phyloP scores from a whole-genome alignment of 257 asterid species.

The Knoxia roxburghii region DNA sequence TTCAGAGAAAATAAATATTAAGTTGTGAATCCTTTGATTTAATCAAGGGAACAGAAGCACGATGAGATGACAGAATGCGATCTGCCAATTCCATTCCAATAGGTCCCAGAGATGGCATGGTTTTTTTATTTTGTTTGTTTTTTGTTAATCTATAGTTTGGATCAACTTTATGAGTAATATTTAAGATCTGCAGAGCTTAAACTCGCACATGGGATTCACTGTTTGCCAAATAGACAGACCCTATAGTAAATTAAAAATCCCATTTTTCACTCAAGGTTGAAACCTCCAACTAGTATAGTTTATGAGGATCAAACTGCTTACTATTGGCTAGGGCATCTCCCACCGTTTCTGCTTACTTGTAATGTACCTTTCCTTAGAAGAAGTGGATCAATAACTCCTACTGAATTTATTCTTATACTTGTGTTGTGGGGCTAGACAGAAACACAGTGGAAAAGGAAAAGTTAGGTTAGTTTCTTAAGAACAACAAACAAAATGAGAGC shows the following conservation, averaged over 20 bases:
- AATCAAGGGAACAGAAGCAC: constrained; percentile 2
- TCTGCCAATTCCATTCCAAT: constrained; percentile 5
- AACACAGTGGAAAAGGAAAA: constrained; percentile 9
- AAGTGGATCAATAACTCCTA: constrained; percentile 15
- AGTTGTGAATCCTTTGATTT: no score
- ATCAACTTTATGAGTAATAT: not conserved
- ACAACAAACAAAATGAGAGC: not conserved
- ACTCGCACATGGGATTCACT: no score
- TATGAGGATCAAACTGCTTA: constrained; percentile 3
- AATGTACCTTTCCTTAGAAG: constrained; percentile 1
- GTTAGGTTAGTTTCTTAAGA: no score
- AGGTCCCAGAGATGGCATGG: not conserved
- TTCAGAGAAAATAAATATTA: no score
- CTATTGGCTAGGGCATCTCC: constrained; percentile 2
- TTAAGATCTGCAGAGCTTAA: not conserved
- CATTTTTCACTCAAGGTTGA: no score
- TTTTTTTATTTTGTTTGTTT: not conserved
- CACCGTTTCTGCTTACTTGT: constrained; percentile 12
- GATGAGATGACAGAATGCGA: constrained; percentile 4
- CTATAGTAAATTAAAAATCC: no score
- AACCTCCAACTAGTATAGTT: not conserved
- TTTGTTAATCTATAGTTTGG: no score
- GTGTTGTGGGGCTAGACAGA: constrained; percentile 9
- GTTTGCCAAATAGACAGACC: no score
- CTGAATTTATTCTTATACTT: constrained; percentile 4